Evolutionary conservation across 345 rosid species (phyloP), one percentile per base, ranked within the genome.

Genomic region (Aquilaria malaccensis): DNA sequence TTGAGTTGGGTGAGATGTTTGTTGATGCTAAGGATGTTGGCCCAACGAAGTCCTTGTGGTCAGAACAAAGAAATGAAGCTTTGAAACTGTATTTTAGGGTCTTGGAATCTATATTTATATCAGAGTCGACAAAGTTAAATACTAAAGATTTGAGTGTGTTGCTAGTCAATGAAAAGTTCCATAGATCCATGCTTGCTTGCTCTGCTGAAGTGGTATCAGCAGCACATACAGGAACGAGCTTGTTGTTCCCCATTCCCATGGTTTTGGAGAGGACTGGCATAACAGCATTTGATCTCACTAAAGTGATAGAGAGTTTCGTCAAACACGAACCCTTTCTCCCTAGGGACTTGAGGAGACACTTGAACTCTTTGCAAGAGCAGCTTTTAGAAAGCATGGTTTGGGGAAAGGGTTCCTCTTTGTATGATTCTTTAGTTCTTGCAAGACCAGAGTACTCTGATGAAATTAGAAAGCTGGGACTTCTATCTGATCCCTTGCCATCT

Each of bases 321-420:
- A 83, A 97, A 66, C 96, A 94, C 51, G 99, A 94, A 76, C 96
- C 86, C 47, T 81, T 96, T 71, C 87, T 94, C 9, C 99, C 99
- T 31, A 86, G 97, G 70, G 99, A 94, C 77, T 66, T 94, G 72
- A 86, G 96, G 76, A 83, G 99, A 72, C 99, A 94, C 80, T 74
- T 94, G 64, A 94, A 90, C 76, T 90, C 97, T 13, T 66, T 94
- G 76, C 97, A 94, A 80, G 96, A 94, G 82, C 79, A 89, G 47
- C 96, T 94, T 72, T 74, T 94, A 70, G 97, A 94, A 82, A 90
- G 94, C 75, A 88, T 94, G 99, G 99, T 90, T 15, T 94, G 97
- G 99, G 96, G 86, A 72, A 94, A 83, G 72, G 96, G 96, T 54
- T 94, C 96, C 47, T 90, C 99, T 48, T 83, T 90, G 96, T 94